Conservation (phyloP, 2,329 filamentous ascomycete species). For the Aspergillus flavus region DNA sequence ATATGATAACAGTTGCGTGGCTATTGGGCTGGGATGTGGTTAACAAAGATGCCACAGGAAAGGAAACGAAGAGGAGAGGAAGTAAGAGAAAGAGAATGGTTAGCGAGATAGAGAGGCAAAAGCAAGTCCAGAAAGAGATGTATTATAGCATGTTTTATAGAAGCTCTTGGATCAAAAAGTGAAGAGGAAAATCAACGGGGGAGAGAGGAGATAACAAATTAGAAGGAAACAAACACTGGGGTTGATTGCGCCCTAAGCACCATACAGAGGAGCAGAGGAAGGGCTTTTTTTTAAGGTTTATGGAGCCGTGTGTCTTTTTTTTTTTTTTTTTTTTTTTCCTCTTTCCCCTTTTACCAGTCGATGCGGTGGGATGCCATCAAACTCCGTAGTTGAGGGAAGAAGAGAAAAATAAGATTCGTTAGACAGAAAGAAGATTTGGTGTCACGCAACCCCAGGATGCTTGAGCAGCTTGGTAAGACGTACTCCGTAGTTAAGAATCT, state of each 20-base stretch:
- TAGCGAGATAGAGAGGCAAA: neutral
- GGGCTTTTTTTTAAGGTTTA: neutral
- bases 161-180: neutral
- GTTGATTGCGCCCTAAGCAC: neutral
- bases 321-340: neutral
- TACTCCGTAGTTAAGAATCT: neutral
- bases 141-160: neutral
- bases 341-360: neutral
- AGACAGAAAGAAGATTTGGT: neutral
- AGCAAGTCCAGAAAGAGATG: neutral
- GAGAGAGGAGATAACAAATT: neutral
- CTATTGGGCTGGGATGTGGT: neutral
- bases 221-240: neutral
- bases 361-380: neutral
- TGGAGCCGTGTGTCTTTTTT: neutral
- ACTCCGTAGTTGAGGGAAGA: neutral
- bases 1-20: neutral
- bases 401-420: neutral
- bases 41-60: neutral
- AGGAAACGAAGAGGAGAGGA: neutral
- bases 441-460: neutral
- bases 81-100: neutral
- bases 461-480: neutral
- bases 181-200: neutral
- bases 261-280: neutral